Evolutionary conservation across 2,329 filamentous ascomycete genomes (phyloP).

Genomic region (Penicillium sp.): DNA sequence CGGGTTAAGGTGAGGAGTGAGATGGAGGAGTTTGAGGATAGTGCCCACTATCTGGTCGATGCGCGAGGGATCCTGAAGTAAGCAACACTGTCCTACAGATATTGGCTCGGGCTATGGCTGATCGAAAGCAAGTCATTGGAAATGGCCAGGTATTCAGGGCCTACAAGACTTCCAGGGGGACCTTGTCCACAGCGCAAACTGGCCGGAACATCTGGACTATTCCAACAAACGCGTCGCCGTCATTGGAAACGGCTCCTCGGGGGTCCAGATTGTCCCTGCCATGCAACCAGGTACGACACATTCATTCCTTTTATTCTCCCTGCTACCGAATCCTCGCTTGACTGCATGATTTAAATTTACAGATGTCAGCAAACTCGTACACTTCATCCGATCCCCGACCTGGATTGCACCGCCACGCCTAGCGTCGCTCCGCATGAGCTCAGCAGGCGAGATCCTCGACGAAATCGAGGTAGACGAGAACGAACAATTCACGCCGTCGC

Average conservation of each 20-base stretch:
- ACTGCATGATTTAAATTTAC: too few relatives aligned
- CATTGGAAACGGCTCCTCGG: slow-evolving; percentile 39
- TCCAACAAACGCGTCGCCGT: slow-evolving; percentile 33
- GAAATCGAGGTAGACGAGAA: neutral
- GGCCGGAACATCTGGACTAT: slow-evolving; percentile 34
- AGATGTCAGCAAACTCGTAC: neutral
- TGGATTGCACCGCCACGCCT: neutral
- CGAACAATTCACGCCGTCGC: neutral
- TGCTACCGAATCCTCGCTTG: too few relatives aligned
- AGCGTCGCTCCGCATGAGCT: neutral
- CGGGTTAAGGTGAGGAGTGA: slow-evolving; percentile 2
- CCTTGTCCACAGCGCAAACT: slow-evolving; percentile 42
- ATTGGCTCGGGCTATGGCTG: neutral
- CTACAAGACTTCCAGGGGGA: slow-evolving; percentile 37
- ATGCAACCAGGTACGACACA: too few relatives aligned
- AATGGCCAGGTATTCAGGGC: slow-evolving; percentile 25
- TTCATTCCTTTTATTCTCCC: too few relatives aligned
- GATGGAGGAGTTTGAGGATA: slow-evolving; percentile 17
- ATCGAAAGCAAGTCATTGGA: slow-evolving; percentile 25
- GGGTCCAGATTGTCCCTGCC: slow-evolving; percentile 32
- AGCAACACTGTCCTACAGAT: neutral
- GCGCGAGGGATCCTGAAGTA: slow-evolving; percentile 31
- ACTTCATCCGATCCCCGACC: neutral
- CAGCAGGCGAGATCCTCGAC: neutral
- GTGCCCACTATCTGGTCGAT: slow-evolving; percentile 32